Evolutionary conservation across 345 rosid species (phyloP).

Genomic region (Arabidopsis thaliana): DNA sequence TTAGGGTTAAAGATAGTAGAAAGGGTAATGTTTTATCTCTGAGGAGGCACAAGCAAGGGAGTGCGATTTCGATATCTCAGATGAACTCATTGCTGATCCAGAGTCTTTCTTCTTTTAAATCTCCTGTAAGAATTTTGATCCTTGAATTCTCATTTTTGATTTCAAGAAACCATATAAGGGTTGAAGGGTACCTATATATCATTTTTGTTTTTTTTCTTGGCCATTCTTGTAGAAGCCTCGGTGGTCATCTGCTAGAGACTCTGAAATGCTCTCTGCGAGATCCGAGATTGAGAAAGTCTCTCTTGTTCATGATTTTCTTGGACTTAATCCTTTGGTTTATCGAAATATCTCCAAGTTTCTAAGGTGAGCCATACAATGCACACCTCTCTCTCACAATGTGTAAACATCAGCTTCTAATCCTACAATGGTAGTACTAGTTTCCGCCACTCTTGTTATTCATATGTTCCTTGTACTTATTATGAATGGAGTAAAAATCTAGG

Average conservation of each 20-base stretch:
- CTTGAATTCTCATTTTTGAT: slow-evolving; percentile 22
- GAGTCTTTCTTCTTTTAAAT: slow-evolving; percentile 49
- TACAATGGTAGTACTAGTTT: background rate
- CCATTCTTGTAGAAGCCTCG: slow-evolving; percentile 56
- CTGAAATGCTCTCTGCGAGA: slow-evolving; percentile 64
- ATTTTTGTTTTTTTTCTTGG: slow-evolving; percentile 12
- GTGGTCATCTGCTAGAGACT: slow-evolving; percentile 62
- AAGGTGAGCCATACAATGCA: slow-evolving; percentile 48
- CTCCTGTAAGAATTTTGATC: slow-evolving; percentile 54
- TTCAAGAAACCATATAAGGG: background rate
- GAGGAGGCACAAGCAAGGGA: slow-evolving; percentile 1
- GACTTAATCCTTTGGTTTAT: slow-evolving; percentile 59
- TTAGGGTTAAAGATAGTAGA: slow-evolving; percentile 34
- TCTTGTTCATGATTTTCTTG: slow-evolving; percentile 37
- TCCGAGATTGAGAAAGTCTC: slow-evolving; percentile 65
- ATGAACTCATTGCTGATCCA: slow-evolving; percentile 63
- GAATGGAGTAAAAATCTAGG: background rate
- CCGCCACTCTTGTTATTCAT: background rate
- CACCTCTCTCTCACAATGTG: background rate
- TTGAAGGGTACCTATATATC: slow-evolving; percentile 2
- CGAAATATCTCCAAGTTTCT: slow-evolving; percentile 71
- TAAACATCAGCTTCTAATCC: too few species aligned
- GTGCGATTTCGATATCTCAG: slow-evolving; percentile 54
- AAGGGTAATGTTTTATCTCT: slow-evolving; percentile 36
- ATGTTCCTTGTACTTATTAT: background rate